These are phyloP conservation scores for Poa annua DNA, from an alignment of 176 grass and related monocot genomes.

Conservation along the genomic window DNA sequence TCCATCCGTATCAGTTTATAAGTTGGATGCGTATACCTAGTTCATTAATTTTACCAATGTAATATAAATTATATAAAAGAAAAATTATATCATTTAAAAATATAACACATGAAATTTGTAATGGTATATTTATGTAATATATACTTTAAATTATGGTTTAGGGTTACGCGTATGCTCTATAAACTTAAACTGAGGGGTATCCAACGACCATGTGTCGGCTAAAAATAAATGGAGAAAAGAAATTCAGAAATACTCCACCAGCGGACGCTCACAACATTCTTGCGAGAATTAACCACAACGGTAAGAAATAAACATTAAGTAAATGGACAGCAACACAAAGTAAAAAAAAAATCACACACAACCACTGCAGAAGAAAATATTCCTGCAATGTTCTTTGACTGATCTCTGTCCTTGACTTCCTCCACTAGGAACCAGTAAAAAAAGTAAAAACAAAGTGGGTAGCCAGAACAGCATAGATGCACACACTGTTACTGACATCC, in stretches of 20 bases:
- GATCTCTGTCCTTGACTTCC: slow-evolving; percentile 16
- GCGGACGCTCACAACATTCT: background rate
- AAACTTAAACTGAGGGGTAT: no score
- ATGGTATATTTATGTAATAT: no score
- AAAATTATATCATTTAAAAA: no score
- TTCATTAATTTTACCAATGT: no score
- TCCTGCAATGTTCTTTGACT: slow-evolving; percentile 1
- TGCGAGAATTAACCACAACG: background rate
- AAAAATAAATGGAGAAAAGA: background rate
- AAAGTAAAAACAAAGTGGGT: slow-evolving; percentile 33
- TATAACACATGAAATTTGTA: no score
- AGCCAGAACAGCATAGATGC: background rate
- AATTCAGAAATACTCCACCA: background rate
- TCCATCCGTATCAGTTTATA: no score
- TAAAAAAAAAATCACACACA: background rate
- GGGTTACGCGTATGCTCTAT: no score
- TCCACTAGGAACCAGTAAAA: slow-evolving; percentile 26
- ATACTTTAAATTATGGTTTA: no score
- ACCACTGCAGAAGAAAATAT: background rate
- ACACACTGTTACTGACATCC: slow-evolving; percentile 25
- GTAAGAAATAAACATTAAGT: background rate
- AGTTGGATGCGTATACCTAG: no score
- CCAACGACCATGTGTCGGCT: no score
- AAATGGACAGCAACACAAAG: background rate
- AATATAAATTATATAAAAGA: no score